Percentiles rank a stretch among this genome's conserved stretches.
Conservation (phyloP, 768 basidiomycete species). For the Agaricus subrufescens region DNA sequence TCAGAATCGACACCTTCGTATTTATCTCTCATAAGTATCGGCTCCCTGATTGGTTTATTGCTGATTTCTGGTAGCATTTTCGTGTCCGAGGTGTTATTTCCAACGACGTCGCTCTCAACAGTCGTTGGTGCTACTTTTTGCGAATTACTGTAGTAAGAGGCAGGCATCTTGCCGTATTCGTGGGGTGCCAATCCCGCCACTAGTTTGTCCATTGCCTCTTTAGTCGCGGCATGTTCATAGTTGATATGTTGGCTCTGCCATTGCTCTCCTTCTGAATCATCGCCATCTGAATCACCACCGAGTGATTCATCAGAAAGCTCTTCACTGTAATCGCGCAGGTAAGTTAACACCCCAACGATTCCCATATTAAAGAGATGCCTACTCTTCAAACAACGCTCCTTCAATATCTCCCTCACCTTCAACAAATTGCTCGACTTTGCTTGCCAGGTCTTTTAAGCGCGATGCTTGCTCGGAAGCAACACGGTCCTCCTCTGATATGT, state of each 20-base stretch:
- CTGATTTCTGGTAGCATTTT: constrained; percentile 14
- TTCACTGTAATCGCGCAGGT: constrained; percentile 41
- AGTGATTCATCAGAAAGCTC: constrained; percentile 61
- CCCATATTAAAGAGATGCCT: constrained; percentile 24
- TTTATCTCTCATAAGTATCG: constrained; percentile 74
- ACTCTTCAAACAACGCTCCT: constrained; percentile 92
- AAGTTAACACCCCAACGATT: background rate
- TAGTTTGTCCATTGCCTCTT: constrained; percentile 64
- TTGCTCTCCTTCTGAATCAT: constrained; percentile 18
- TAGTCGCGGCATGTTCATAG: background rate
- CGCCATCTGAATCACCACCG: constrained; percentile 41
- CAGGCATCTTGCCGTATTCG: constrained; percentile 88
- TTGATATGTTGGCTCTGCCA: constrained; percentile 16
- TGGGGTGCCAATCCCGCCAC: constrained; percentile 74
- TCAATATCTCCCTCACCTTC: constrained; percentile 85
- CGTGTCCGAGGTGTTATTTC: constrained; percentile 16
- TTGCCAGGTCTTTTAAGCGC: constrained; percentile 70
- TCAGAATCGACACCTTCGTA: constrained; percentile 93
- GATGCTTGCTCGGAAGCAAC: constrained; percentile 62
- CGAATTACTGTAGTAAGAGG: constrained; percentile 64
- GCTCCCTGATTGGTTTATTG: constrained; percentile 58
- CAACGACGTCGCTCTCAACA: constrained; percentile 36
- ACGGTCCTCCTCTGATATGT: constrained; percentile 37
- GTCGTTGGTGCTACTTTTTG: constrained; percentile 55
- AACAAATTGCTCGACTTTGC: constrained; percentile 86